Evolutionary conservation across 1,284 basidiomycete genomes (phyloP).

Genomic region (Cryptococcus amylolentus): DNA sequence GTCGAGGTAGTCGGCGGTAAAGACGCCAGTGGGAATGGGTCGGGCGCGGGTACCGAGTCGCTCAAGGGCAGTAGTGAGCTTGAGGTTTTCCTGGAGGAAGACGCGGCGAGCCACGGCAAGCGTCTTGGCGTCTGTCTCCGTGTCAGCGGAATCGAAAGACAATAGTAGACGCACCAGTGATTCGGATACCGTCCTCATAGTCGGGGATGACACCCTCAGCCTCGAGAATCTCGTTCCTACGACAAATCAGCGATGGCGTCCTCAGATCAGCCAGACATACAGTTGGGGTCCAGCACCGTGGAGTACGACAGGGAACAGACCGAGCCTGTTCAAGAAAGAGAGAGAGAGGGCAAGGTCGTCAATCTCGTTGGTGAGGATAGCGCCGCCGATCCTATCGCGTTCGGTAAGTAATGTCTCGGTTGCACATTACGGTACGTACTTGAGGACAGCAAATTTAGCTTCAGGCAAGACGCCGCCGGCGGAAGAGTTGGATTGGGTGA

Average conservation of each 20-base stretch:
- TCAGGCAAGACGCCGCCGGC: slow-evolving; percentile 49
- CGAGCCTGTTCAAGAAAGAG: slow-evolving; percentile 89
- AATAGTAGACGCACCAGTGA: slow-evolving; percentile 65
- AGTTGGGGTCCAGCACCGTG: slow-evolving; percentile 94
- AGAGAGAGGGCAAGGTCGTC: slow-evolving; percentile 88
- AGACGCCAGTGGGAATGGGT: slow-evolving; percentile 92
- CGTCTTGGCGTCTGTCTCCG: slow-evolving; percentile 72
- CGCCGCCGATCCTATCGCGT: slow-evolving; percentile 70
- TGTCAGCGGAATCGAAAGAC: neutral
- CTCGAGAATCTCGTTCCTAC: slow-evolving; percentile 78
- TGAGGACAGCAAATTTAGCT: slow-evolving; percentile 90
- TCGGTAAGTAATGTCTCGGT: neutral
- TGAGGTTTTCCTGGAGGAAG: slow-evolving; percentile 91
- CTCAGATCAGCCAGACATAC: slow-evolving; percentile 23
- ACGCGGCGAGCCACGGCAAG: slow-evolving; percentile 85
- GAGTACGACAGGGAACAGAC: slow-evolving; percentile 87
- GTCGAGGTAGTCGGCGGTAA: slow-evolving; percentile 91
- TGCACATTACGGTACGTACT: slow-evolving; percentile 44
- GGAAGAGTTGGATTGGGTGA: slow-evolving; percentile 74
- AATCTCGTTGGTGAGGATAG: slow-evolving; percentile 76
- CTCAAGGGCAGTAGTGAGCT: slow-evolving; percentile 84
- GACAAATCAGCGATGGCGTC: neutral
- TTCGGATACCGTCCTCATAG: slow-evolving; percentile 92
- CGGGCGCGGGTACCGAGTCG: slow-evolving; percentile 88
- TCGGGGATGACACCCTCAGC: slow-evolving; percentile 84